Evolutionary conservation across 2,329 filamentous ascomycete species (phyloP).

Genomic region (Aspergillus brasiliensis): DNA sequence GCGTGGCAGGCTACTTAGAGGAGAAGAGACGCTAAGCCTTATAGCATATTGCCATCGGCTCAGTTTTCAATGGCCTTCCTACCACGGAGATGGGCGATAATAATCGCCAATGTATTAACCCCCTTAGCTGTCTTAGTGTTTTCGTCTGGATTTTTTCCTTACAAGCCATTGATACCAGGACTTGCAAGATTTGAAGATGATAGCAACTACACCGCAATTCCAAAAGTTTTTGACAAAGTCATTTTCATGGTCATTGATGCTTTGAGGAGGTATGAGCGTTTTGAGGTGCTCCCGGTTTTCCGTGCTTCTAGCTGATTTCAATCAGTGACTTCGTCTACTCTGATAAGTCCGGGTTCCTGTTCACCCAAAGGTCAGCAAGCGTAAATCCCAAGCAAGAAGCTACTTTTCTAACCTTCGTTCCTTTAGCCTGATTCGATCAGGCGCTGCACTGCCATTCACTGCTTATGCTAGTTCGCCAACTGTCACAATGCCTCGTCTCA

Average conservation of each 20-base stretch:
- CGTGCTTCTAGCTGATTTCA: conserved; percentile 21
- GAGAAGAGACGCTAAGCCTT: not conserved
- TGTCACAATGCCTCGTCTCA: conserved; percentile 96
- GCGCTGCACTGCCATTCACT: conserved; percentile 86
- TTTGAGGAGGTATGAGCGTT: conserved; percentile 68
- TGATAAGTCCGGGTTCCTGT: conserved; percentile 76
- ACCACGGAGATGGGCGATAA: conserved; percentile 47
- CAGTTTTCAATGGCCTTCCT: conserved; percentile 22
- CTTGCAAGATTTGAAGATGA: conserved; percentile 67
- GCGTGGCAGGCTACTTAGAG: not conserved
- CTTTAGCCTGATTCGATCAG: conserved; percentile 75
- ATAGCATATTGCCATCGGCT: not conserved
- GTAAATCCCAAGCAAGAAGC: not conserved
- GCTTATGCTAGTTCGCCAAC: conserved; percentile 95
- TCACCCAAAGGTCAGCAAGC: conserved; percentile 73
- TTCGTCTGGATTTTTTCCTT: conserved; percentile 92
- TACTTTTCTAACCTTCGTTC: conserved; percentile 11
- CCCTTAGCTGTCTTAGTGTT: conserved; percentile 75
- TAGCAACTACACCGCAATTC: conserved; percentile 56
- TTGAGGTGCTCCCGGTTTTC: not conserved
- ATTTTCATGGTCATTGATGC: conserved; percentile 99
- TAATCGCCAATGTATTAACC: conserved; percentile 74
- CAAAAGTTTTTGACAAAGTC: conserved; percentile 79
- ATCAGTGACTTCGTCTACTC: conserved; percentile 89
- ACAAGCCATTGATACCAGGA: conserved; percentile 90